phyloP scores from a whole-genome alignment of 768 basidiomycete species.

The Piloderma croceum region DNA sequence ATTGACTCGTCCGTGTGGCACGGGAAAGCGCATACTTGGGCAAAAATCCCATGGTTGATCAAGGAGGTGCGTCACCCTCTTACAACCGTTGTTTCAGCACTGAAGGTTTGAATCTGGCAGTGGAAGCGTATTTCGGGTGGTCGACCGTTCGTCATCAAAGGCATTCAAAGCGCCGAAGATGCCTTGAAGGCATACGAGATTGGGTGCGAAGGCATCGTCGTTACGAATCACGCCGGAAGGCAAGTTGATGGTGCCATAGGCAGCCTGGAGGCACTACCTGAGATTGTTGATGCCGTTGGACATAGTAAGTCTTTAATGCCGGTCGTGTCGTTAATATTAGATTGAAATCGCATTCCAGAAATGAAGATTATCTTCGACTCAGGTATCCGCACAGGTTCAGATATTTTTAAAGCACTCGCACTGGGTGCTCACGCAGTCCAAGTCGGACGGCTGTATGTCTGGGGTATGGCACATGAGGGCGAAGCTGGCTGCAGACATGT shows the following conservation, averaged over 20 bases:
- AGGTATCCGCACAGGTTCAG: slow-evolving; percentile 46
- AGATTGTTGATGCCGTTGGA: slow-evolving; percentile 46
- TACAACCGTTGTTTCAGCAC: not conserved
- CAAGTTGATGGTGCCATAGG: slow-evolving; percentile 54
- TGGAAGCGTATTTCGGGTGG: slow-evolving; percentile 45
- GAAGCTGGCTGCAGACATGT: slow-evolving; percentile 50
- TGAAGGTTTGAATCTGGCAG: slow-evolving; percentile 13
- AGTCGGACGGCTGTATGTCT: slow-evolving; percentile 45
- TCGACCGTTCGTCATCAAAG: slow-evolving; percentile 50
- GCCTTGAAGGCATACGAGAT: slow-evolving; percentile 41
- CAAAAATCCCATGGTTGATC: slow-evolving; percentile 46
- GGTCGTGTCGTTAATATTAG: not conserved
- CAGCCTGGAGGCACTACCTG: slow-evolving; percentile 45
- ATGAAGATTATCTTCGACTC: slow-evolving; percentile 50
- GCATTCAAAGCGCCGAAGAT: slow-evolving; percentile 44
- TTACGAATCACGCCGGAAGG: slow-evolving; percentile 50
- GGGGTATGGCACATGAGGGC: slow-evolving; percentile 49
- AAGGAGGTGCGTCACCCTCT: slow-evolving; percentile 26
- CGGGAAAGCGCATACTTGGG: slow-evolving; percentile 49
- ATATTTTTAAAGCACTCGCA: slow-evolving; percentile 54
- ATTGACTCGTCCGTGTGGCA: slow-evolving; percentile 44
- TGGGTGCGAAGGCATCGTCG: slow-evolving; percentile 51
- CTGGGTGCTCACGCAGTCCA: slow-evolving; percentile 49
- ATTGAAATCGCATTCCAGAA: slow-evolving; percentile 21
- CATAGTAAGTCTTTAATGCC: slow-evolving; percentile 30